Base-by-base conservation (phyloP, 352 stramenopile genomes). In the Phytophthora hybrid region DNA sequence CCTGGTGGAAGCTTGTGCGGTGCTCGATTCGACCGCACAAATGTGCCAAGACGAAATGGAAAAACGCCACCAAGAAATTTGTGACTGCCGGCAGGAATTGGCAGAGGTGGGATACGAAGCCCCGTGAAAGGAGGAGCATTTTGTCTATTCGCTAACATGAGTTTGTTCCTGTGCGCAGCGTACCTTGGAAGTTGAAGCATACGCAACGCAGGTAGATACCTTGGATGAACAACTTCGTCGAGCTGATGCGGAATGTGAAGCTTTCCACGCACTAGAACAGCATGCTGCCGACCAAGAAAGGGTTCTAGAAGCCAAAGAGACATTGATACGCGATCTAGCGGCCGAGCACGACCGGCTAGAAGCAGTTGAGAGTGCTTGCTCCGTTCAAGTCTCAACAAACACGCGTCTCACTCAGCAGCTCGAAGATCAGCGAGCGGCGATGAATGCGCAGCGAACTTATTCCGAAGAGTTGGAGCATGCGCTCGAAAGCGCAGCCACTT, bases 1-100 rank as follows among this genome's bases (percentile, higher is more conserved):
- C 39, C 46, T 89, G 14, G 29, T 78, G 0, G 65, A 64, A 3
- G 70, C 83, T 1, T 78, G 72, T 46, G 31, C 72, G 13, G 61
- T 65, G n/a, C 55, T 91, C 21, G 66, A 89, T 29, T 59, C 67
- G 4, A 80, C 83, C 0, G 69, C 70, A 29, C 47, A 29, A 18
- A 39, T 82, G 34, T 89, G 80, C 19, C 71, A 79, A 39, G 11
- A 72, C 2, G 80, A 84, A 49, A 81, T 88, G 72, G 58, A 76
- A 4, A 80, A 81, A 44, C 63, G 79, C 32, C 79, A 88, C 26
- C 52, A 66, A 0, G 64, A 78, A 23, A 44, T 80, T 46, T 53
- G 59, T 37, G 63, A 77, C 10, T 76, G 41, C 21, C 63, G 71
- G 59, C 54, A 62, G n/a, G 51, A 73, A 23, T 63, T 85, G n/a